These are phyloP conservation scores for Luffa aegyptiaca DNA, from an alignment of 306 rosid genomes.

Conservation along the genomic window DNA sequence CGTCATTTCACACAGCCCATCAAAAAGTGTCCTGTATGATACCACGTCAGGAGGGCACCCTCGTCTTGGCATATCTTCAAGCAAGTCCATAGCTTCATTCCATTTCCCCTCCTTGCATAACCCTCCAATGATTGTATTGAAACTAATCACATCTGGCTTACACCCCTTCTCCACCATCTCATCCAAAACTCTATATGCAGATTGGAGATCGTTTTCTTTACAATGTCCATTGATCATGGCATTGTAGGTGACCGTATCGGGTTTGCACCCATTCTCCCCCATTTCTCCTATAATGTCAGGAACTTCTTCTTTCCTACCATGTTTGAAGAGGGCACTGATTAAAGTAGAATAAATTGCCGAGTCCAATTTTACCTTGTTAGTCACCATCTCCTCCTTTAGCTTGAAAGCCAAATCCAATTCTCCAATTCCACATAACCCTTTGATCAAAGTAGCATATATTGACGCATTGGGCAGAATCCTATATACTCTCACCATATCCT, in stretches of 20 bases:
- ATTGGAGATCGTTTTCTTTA: constrained; percentile 39
- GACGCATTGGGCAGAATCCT: constrained; percentile 30
- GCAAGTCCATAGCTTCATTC: constrained; percentile 53
- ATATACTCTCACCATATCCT: constrained; percentile 31
- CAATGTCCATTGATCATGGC: constrained; percentile 58
- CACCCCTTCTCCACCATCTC: constrained; percentile 38
- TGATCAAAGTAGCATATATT: constrained; percentile 41
- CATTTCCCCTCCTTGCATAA: constrained; percentile 51
- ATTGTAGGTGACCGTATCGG: constrained; percentile 56
- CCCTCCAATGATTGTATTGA: constrained; percentile 46
- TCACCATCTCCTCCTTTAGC: constrained; percentile 62
- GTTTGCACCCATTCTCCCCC: constrained; percentile 35
- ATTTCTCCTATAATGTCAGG: constrained; percentile 42
- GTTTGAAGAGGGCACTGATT: constrained; percentile 35
- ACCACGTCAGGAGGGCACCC: constrained; percentile 41
- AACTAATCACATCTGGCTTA: constrained; percentile 51
- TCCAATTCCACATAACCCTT: constrained; percentile 41
- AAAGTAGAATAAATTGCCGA: constrained; percentile 41
- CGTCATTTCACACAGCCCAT: constrained; percentile 37
- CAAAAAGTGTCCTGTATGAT: constrained; percentile 49
- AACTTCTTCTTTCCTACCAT: constrained; percentile 49
- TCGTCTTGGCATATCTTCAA: constrained; percentile 61
- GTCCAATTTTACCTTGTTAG: constrained; percentile 28
- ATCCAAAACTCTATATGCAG: constrained; percentile 44
- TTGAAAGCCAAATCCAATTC: constrained; percentile 34